A percentile compares a stretch with the other conserved stretches of the same genome.
These are phyloP conservation scores for Ceratocystis destructans DNA, from an alignment of 2,329 filamentous ascomycete species.

Conservation along the genomic window DNA sequence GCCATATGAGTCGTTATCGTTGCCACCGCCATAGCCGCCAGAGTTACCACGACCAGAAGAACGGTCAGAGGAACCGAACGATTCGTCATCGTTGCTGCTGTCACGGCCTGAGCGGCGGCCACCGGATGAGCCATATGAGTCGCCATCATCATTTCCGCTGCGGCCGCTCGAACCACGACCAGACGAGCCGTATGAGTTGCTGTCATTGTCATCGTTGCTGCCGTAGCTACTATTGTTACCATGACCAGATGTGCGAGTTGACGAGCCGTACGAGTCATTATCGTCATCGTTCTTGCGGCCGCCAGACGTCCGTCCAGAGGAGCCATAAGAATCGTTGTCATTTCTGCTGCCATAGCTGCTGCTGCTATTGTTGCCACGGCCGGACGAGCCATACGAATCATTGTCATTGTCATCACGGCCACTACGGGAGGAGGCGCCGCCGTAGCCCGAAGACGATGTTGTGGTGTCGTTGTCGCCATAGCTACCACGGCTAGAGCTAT, in stretches of 20 bases:
- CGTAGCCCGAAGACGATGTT: slow-evolving; percentile 12
- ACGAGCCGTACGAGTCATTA: not conserved
- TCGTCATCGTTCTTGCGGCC: not conserved
- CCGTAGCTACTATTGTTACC: slow-evolving; percentile 16
- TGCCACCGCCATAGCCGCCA: not conserved
- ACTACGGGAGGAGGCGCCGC: slow-evolving; percentile 21
- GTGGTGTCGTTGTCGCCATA: slow-evolving; percentile 22
- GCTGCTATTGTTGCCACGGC: slow-evolving; percentile 19
- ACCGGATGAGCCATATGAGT: slow-evolving; percentile 18
- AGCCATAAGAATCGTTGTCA: not conserved
- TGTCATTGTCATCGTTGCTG: slow-evolving; percentile 19
- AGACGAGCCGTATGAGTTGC: slow-evolving; percentile 22
- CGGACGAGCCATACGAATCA: slow-evolving; percentile 16
- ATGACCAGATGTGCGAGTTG: slow-evolving; percentile 12
- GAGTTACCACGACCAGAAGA: not conserved
- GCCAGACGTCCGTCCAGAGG: not conserved
- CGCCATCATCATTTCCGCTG: slow-evolving; percentile 19
- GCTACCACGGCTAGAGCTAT: slow-evolving; percentile 18
- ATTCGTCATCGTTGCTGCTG: slow-evolving; percentile 17
- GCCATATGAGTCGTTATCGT: slow-evolving; percentile 21
- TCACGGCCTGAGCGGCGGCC: slow-evolving; percentile 4
- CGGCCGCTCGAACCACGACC: slow-evolving; percentile 20
- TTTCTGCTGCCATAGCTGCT: not conserved
- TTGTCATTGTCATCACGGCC: slow-evolving; percentile 13
- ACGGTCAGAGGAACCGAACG: slow-evolving; percentile 22